Base-by-base conservation (phyloP, 805 yeast genomes). In the Hanseniaspora jakobsenii region DNA sequence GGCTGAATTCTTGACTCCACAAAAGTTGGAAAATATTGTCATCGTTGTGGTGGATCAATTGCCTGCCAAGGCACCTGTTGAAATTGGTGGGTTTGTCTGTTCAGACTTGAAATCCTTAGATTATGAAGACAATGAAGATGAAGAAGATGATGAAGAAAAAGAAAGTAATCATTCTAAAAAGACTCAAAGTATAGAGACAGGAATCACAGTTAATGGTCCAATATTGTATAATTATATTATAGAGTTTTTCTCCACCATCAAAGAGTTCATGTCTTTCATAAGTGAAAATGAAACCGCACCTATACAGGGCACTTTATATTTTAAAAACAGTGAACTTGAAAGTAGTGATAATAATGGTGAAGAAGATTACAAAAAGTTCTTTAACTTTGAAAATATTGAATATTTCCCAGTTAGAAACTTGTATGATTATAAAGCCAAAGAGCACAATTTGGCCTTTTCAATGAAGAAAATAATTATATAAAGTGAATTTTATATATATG, bases 351-450 rank as follows among this genome's bases (percentile, higher is more conserved):
- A 12, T 4, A 12, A 32, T 1, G 14, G 34, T 7, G 2, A 36
- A 16, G 31, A 23, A 9, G 26, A 24, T 3, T 32, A 37, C n/a
- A 21, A 23, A n/a, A 16, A 19, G 28, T 31, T 31, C 30, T 10
- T n/a, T 5, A 36, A 17, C 7, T 47, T 30, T 36, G 38, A 49
- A n/a, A 50, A 51, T 27, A 40, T 56, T 3, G 62, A 54, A 38
- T 49, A 48, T 8, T 52, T 47, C 32, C 60, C 61, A 1, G 63
- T 59, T 1, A 50, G 53, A 29, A 22, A 36, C n/a, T 54, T 59
- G 4, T 60, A 47, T 40, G 57, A 59, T 47, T 49, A 44, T 32
- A 40, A 46, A 7, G 61, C 62, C 10, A 16, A 30, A 2, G 41
- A 47, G 28, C 48, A 52, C 36, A 23, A 31, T 5, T 53, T 48